Base-by-base conservation (phyloP, 169 alveolate species). In the Babesia ovis region DNA sequence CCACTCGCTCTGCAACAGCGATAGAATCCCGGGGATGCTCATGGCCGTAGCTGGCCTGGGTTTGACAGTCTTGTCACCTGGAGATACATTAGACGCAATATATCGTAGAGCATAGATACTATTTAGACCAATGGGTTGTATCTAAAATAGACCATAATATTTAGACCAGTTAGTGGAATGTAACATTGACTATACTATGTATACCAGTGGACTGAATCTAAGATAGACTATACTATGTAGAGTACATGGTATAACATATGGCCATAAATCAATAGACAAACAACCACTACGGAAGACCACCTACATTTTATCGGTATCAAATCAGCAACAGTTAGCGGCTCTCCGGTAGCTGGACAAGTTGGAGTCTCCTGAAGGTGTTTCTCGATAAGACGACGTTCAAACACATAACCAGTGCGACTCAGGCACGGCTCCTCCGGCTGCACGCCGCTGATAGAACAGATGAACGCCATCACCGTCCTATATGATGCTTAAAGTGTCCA, bases 1-100 rank as follows among this genome's bases (percentile, higher is more conserved):
- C 99, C 99, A 97, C 66, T 97, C 99, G 18, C 94, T 92, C 85
- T 96, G 94, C 41, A 97, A 70, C 42, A 94, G 84, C 2, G 95
- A 85, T 1, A 97, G 79, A 11, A 97, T 69, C 2, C 98, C 98
- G 0, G 99, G 99, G 20, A 97, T 92, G 54, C 96, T 90, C 42
- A 95, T 89, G 5, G 96, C 95, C 2, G 92, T 84, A n/a, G 92
- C 83, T 0, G 98, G 95, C 55, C 98, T 81, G 1, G 99, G 99
- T 39, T 94, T 94, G 1, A 90, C 90, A 34, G 86, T 68, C 46
- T 77, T 79, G 41, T 84, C 83, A 20, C 67, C 93, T 88, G 54
- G 35, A 77, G 12, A 61, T n/a, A 22, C n/a, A n/a, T n/a, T n/a
- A n/a, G n/a, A n/a, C n/a, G n/a, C n/a, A n/a, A n/a, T n/a, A n/a